Base-by-base conservation (phyloP, 1,284 basidiomycete genomes). In the Ustilago xerochloae region DNA sequence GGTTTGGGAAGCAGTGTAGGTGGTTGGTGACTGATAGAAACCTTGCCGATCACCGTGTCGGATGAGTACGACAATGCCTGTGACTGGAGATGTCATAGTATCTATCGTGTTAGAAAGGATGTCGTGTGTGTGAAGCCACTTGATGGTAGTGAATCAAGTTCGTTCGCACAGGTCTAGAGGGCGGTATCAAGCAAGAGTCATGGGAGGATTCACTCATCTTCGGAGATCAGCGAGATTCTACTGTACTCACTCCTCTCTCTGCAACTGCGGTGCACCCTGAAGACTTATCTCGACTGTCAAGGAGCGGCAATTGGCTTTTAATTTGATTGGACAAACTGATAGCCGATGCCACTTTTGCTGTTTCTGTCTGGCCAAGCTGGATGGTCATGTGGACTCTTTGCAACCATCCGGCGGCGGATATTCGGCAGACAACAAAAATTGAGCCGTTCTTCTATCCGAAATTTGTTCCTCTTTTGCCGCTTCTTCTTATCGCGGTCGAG, bases 21-120 rank as follows among this genome's bases (percentile, higher is more conserved):
- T 72, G 24, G 61, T 58, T 0, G 77, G 77, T 0, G 64, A 70
- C 57, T 80, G 75, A 51, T 77, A 80, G 59, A 78, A 75, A 46
- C 77, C 89, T 74, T 86, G 86, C 63, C 92, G 89, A 85, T 93
- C 93, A 66, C 93, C 93, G 80, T 93, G 93, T 76, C 93, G 90
- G 63, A 91, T 90, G 78, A 94, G 87, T 81, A 93, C 87, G 79
- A 94, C 88, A 78, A 91, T 90, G 85, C 93, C 92, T 76, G 91
- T 89, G 63, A 93, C 74, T 8, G 74, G 60, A 36, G 58, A 63
- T 24, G 66, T 33, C 62, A 66, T 74, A 41, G 20, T 53, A 5
- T 18, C 3, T 41, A 18, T 30, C 4, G 6, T 18, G 16, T 4
- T 43, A 12, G 22, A n/a, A 13, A 13, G 22, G 18, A 15, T 38